These are phyloP conservation scores for Penicillium flavigenum DNA, from an alignment of 495 filamentous ascomycete genomes.

Conservation along the genomic window DNA sequence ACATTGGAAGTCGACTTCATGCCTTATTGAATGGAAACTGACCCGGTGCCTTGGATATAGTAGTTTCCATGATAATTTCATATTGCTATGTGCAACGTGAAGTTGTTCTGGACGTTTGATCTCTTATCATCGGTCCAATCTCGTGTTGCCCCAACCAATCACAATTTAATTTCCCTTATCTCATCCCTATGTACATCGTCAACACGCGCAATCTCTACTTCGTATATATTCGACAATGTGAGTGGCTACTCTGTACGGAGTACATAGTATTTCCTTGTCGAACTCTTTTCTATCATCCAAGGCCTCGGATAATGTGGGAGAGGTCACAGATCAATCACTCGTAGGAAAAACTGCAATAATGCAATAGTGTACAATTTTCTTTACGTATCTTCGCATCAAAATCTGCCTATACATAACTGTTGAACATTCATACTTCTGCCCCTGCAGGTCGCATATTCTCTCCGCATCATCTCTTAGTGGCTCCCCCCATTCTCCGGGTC, in stretches of 20 bases:
- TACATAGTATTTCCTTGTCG: background rate
- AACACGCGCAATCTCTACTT: no score
- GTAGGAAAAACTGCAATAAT: background rate
- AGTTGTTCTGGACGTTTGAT: background rate
- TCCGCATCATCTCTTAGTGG: background rate
- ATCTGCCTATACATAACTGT: background rate
- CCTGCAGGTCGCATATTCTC: background rate
- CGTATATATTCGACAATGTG: background rate
- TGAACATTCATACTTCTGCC: background rate
- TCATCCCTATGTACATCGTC: background rate
- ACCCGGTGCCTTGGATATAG: background rate
- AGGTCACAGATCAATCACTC: background rate
- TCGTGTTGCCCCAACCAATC: slow-evolving; percentile 15
- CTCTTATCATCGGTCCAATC: slow-evolving; percentile 16
- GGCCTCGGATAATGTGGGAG: background rate
- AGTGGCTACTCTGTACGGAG: no score
- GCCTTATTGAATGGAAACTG: background rate
- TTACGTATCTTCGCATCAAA: background rate
- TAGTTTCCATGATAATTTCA: background rate
- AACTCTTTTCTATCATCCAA: background rate
- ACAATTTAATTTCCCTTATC: slow-evolving; percentile 7
- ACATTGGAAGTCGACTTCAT: no score
- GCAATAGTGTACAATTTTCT: background rate
- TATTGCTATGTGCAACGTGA: background rate
- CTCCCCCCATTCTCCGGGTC: background rate